These are phyloP conservation scores for Salvia sclarea DNA, from an alignment of 305 asterid genomes.

Conservation along the genomic window DNA sequence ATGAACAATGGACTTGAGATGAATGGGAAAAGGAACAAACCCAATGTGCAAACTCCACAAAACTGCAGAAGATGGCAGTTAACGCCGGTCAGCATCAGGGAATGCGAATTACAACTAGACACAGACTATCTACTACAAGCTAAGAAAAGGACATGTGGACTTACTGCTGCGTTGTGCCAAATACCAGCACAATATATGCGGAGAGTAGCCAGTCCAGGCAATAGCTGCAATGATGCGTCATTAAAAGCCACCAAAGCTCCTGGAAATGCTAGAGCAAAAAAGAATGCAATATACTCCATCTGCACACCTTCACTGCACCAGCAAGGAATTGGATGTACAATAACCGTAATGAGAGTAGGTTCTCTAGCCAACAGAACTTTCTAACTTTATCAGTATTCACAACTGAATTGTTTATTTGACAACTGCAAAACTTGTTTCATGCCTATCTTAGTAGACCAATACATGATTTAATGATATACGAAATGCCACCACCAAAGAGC, in stretches of 20 bases:
- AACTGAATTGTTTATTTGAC: background rate
- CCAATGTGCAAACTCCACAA: constrained; percentile 62
- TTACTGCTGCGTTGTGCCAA: constrained; percentile 92
- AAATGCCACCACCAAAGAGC: constrained; percentile 15
- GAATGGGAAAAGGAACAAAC: constrained; percentile 60
- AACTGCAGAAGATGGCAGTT: constrained; percentile 49
- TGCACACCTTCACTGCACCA: constrained; percentile 82
- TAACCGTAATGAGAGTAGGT: constrained; percentile 39
- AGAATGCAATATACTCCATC: constrained; percentile 79
- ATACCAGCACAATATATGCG: constrained; percentile 93
- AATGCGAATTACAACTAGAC: background rate
- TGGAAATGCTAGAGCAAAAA: constrained; percentile 76
- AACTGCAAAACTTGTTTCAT: constrained; percentile 3
- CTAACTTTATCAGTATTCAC: constrained; percentile 10
- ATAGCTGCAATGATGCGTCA: constrained; percentile 57
- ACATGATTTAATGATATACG: constrained; percentile 9
- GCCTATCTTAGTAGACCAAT: background rate
- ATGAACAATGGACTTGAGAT: constrained; percentile 66
- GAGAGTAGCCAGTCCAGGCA: constrained; percentile 63
- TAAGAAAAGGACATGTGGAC: constrained; percentile 26
- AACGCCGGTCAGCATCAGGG: constrained; percentile 30
- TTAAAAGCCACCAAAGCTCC: constrained; percentile 94
- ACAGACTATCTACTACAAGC: background rate
- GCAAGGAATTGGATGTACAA: constrained; percentile 44
- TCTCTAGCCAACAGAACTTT: constrained; percentile 22